Evolutionary conservation across 805 yeast genomes (phyloP).

Genomic region (Hagleromyces aurorensis): DNA sequence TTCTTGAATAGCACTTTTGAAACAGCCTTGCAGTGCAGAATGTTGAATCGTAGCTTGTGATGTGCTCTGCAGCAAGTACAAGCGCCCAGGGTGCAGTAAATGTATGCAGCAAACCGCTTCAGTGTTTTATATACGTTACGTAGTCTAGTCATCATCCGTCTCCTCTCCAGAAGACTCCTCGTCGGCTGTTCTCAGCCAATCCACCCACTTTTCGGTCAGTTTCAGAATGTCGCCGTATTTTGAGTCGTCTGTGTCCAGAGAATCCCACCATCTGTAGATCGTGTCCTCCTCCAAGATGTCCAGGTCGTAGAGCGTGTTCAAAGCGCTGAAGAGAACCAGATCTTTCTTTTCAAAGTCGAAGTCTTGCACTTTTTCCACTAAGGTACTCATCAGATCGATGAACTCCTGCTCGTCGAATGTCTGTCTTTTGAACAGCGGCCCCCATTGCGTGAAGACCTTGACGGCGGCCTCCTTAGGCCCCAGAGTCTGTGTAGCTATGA

Average conservation of each 20-base stretch:
- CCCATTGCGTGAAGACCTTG: constrained; percentile 77
- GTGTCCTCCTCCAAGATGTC: constrained; percentile 80
- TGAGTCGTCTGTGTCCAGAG: constrained; percentile 31
- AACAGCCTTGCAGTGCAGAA: too few species aligned
- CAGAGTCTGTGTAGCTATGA: constrained; percentile 68
- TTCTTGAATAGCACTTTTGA: too few species aligned
- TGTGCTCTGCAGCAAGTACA: too few species aligned
- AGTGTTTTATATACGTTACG: too few species aligned
- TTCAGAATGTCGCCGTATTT: constrained; percentile 44
- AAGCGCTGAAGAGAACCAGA: constrained; percentile 31
- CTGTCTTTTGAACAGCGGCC: constrained; percentile 70
- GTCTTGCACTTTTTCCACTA: constrained; percentile 32
- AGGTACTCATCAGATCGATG: constrained; percentile 51
- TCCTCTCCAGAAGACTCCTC: constrained; percentile 41
- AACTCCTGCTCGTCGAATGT: constrained; percentile 77
- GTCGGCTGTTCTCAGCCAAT: constrained; percentile 80
- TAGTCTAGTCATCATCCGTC: too few species aligned
- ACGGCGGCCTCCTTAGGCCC: constrained; percentile 67
- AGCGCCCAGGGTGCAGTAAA: too few species aligned
- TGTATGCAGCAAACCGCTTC: too few species aligned
- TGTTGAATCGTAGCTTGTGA: too few species aligned
- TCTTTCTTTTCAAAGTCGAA: constrained; percentile 31
- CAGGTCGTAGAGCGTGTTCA: constrained; percentile 63
- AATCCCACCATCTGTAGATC: constrained; percentile 77
- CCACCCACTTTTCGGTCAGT: constrained; percentile 66